Conservation (phyloP, 2,329 filamentous ascomycete species). For the Bipolaris zeicola region DNA sequence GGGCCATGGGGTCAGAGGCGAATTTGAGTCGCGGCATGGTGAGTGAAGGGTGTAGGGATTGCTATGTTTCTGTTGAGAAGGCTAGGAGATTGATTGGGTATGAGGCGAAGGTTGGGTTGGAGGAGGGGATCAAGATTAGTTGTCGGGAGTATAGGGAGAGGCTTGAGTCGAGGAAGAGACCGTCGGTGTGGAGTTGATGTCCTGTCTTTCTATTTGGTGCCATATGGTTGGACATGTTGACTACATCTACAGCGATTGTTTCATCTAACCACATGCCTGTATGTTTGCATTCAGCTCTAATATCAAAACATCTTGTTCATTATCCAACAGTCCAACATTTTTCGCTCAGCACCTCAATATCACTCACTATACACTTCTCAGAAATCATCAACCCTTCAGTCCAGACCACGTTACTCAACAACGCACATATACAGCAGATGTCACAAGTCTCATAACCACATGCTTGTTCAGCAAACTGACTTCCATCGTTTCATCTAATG, state of each 20-base stretch:
- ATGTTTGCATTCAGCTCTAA: too few relatives aligned
- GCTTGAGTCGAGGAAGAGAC: slow-evolving; percentile 2
- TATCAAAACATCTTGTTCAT: too few relatives aligned
- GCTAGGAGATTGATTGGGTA: slow-evolving; percentile 61
- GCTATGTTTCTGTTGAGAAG: slow-evolving; percentile 61
- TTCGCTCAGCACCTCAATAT: too few relatives aligned
- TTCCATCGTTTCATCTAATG: not conserved
- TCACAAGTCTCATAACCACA: not conserved
- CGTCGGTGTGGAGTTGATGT: not conserved
- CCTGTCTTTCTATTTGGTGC: not conserved
- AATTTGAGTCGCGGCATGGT: slow-evolving; percentile 61
- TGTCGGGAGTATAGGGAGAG: slow-evolving; percentile 27
- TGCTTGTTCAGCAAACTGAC: not conserved
- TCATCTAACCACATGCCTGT: too few relatives aligned
- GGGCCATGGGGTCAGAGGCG: slow-evolving; percentile 52
- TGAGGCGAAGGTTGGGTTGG: slow-evolving; percentile 56
- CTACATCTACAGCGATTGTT: too few relatives aligned
- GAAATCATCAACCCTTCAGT: not conserved
- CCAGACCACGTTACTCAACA: not conserved
- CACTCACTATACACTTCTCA: too few relatives aligned
- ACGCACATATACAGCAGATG: not conserved
- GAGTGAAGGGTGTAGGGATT: slow-evolving; percentile 58
- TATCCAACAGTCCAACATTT: too few relatives aligned
- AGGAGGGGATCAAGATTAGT: slow-evolving; percentile 53
- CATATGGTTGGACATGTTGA: too few relatives aligned